Evolutionary conservation across 2,329 filamentous ascomycete species (phyloP).

Genomic region (Emydomyces testavorans): DNA sequence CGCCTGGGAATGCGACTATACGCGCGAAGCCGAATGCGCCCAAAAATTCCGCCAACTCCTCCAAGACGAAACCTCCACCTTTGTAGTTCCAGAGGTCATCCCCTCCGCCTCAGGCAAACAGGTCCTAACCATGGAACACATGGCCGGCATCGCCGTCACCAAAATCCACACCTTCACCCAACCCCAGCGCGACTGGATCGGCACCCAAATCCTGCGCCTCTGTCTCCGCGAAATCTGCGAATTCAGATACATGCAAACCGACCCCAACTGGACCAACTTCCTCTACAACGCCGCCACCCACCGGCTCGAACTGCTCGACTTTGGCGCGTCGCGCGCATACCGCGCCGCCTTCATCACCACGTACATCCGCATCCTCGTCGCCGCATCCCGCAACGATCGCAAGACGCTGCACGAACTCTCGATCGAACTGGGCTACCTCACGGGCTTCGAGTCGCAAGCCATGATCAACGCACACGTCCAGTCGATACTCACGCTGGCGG

Average conservation of each 20-base stretch:
- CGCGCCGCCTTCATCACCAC: slow-evolving; percentile 65
- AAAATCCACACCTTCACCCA: slow-evolving; percentile 65
- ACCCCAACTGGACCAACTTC: slow-evolving; percentile 99
- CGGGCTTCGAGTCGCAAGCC: slow-evolving; percentile 67
- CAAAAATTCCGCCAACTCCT: slow-evolving; percentile 66
- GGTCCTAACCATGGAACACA: slow-evolving; percentile 85
- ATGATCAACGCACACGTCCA: slow-evolving; percentile 90
- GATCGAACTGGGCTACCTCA: slow-evolving; percentile 75
- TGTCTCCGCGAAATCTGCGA: slow-evolving; percentile 87
- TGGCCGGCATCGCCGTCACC: slow-evolving; percentile 77
- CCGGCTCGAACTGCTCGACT: slow-evolving; percentile 84
- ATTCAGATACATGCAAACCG: slow-evolving; percentile 97
- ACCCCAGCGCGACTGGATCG: slow-evolving; percentile 86
- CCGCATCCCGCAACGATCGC: slow-evolving; percentile 62
- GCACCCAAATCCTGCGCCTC: slow-evolving; percentile 80
- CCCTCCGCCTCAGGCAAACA: slow-evolving; percentile 69
- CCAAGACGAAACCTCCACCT: slow-evolving; percentile 59
- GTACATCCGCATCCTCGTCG: slow-evolving; percentile 70
- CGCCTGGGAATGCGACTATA: slow-evolving; percentile 94
- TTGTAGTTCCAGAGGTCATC: slow-evolving; percentile 68
- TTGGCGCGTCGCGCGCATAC: slow-evolving; percentile 82
- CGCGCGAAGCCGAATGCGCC: slow-evolving; percentile 73
- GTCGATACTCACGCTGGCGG: slow-evolving; percentile 78
- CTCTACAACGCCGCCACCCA: slow-evolving; percentile 64
- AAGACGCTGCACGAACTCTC: slow-evolving; percentile 55